Base-by-base conservation (phyloP, 495 filamentous ascomycete genomes). In the Aspergillus egyptiacus region DNA sequence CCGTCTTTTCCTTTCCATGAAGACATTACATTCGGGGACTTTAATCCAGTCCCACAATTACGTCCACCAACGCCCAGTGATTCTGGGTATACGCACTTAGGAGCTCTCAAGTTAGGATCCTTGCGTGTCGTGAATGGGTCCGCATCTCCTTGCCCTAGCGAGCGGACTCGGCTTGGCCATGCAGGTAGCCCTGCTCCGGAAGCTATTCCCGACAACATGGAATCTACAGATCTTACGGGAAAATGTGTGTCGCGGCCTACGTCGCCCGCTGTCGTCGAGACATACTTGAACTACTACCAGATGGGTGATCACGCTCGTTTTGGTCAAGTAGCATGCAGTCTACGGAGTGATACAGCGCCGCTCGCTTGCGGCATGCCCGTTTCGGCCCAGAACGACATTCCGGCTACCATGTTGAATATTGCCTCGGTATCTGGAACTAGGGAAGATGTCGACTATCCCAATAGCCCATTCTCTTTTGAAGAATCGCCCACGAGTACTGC, bases 41-140 rank as follows among this genome's bases (percentile, higher is more conserved):
- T 46, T 8, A 5, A 50, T 15, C 30, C 43, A 7, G 15, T 39
- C 7, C 15, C 52, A 11, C 52, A 53, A 15, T 31, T 43, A 6
- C 64, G 68, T 13, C 64, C 71, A 7, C 47, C 61, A 18, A 76
- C 72, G 34, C 75, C 75, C 13, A 59, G 50, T 18, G 69, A 69
- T 37, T 57, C 72, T 23, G 66, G 65, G 18, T 75, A 74, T 48
- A 70, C 70, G n/a, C 71, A 78, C 49, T 50, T 78, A 14, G 73
- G 73, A 25, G 69, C 70, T 2, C 59, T 78, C 19, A 71, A 71
- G 33, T 44, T 75, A 15, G 75, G 75, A 14, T 76, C 73, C 11
- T 47, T 78, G 38, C 67, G 73, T 11, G 69, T 78, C 3, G 74
- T 75, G 2, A 78, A 78, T 48, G 68, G 67, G 7, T 69, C 68